phyloP scores from a whole-genome alignment of 805 yeast genomes.

The Dipodascus geniculatus region DNA sequence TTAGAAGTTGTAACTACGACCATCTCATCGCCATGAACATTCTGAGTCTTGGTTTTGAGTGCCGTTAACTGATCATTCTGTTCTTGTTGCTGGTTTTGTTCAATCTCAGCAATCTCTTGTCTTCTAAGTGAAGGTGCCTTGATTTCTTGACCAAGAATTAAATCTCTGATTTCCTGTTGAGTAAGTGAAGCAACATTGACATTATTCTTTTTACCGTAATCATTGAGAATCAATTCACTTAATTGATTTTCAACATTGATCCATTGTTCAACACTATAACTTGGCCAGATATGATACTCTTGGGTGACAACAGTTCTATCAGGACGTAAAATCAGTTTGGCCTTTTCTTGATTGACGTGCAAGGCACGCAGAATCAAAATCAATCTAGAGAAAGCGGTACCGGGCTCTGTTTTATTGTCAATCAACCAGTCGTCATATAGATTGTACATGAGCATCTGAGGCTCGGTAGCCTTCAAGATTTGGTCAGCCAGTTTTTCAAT shows the following conservation, averaged over 20 bases:
- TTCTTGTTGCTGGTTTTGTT: constrained; percentile 28
- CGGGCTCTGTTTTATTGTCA: constrained; percentile 46
- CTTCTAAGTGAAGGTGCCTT: constrained; percentile 80
- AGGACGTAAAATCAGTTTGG: constrained; percentile 65
- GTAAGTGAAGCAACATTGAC: constrained; percentile 82
- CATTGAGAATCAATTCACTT: constrained; percentile 76
- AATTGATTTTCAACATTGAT: constrained; percentile 74
- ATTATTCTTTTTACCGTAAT: constrained; percentile 74
- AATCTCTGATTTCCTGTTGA: constrained; percentile 85
- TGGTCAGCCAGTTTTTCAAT: constrained; percentile 69
- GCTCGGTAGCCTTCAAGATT: constrained; percentile 79
- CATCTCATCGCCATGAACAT: constrained; percentile 94
- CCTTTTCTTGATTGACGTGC: constrained; percentile 62
- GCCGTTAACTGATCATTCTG: constrained; percentile 47
- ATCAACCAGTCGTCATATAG: constrained; percentile 88
- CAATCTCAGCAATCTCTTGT: constrained; percentile 70
- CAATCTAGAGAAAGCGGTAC: constrained; percentile 87
- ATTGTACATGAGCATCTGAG: constrained; percentile 84
- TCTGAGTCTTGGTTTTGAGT: constrained; percentile 68
- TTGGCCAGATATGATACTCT: constrained; percentile 89
- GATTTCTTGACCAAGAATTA: constrained; percentile 89
- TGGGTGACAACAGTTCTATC: constrained; percentile 58
- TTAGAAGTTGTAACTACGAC: constrained; percentile 85
- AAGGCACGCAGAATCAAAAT: constrained; percentile 74
- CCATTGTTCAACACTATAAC: constrained; percentile 85